Evolutionary conservation across 1,284 basidiomycete genomes (phyloP).

Genomic region (Malassezia brasiliensis): DNA sequence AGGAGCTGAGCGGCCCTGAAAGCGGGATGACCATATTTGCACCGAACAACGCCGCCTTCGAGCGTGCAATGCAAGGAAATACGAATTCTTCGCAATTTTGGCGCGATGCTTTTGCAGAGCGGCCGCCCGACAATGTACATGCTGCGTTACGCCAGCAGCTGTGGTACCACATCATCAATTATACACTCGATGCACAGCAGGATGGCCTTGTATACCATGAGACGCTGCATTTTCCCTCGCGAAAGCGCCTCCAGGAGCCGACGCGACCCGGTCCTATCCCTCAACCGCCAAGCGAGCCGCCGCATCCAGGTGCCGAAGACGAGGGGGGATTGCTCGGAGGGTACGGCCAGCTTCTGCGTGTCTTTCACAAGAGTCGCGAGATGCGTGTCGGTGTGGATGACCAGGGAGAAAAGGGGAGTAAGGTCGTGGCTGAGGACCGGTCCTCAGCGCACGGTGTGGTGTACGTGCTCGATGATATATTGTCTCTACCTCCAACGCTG

Average conservation of each 20-base stretch:
- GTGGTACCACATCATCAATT: constrained; percentile 89
- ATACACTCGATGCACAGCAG: constrained; percentile 54
- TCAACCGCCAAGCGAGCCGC: constrained; percentile 23
- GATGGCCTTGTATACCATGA: constrained; percentile 19
- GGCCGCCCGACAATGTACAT: constrained; percentile 58
- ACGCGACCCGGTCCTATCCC: constrained; percentile 45
- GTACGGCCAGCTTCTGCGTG: constrained; percentile 69
- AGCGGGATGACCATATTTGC: constrained; percentile 79
- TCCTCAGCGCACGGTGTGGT: constrained; percentile 60
- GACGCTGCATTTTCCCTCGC: constrained; percentile 57
- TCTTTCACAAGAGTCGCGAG: background rate
- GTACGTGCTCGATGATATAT: constrained; percentile 64
- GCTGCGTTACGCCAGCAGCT: constrained; percentile 76
- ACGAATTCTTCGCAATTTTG: background rate
- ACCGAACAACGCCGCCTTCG: constrained; percentile 62
- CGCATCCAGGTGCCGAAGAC: constrained; percentile 39
- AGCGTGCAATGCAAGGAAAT: background rate
- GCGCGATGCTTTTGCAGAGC: constrained; percentile 3
- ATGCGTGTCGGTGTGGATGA: constrained; percentile 51
- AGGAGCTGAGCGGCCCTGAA: constrained; percentile 28
- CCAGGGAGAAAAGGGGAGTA: constrained; percentile 59
- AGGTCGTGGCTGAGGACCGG: constrained; percentile 50
- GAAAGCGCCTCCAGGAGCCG: constrained; percentile 65
- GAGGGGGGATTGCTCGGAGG: constrained; percentile 63
- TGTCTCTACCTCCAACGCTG: constrained; percentile 67